A percentile compares a stretch with the other conserved stretches of the same genome.
Conservation (phyloP, 352 stramenopile species). For the Pythium aristosporum region DNA sequence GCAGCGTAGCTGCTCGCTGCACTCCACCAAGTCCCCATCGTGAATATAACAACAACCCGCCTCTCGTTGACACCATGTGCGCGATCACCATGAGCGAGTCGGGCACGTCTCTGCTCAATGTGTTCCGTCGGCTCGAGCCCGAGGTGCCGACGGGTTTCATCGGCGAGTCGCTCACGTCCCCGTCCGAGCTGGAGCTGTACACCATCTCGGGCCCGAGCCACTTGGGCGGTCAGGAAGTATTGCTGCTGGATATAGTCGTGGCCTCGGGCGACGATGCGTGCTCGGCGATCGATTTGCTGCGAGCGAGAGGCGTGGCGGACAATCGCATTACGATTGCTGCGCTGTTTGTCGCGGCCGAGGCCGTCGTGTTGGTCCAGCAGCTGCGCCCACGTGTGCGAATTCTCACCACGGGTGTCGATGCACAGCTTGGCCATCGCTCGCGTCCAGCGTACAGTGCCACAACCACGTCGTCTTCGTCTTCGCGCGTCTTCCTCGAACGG, state of each 20-base stretch:
- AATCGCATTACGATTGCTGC: constrained; percentile 40
- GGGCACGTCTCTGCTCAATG: constrained; percentile 11
- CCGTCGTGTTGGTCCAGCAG: constrained; percentile 31
- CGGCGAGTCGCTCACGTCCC: constrained; percentile 34
- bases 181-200: constrained; percentile 19
- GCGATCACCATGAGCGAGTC: constrained; percentile 19
- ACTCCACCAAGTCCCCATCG: not conserved
- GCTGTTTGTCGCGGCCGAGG: constrained; percentile 34
- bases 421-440: too few relatives aligned
- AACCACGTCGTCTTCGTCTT: too few relatives aligned
- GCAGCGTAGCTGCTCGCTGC: not conserved
- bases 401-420: constrained; percentile 26
- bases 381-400: constrained; percentile 28
- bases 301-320: constrained; percentile 36
- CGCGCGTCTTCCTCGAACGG: too few relatives aligned
- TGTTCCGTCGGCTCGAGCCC: constrained; percentile 23
- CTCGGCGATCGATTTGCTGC: constrained; percentile 32
- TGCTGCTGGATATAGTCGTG: constrained; percentile 43
- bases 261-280: constrained; percentile 27
- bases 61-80: not conserved
- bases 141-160: constrained; percentile 24
- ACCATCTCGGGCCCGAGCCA: constrained; percentile 16
- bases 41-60: too few relatives aligned
- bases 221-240: constrained; percentile 43
- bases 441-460: too few relatives aligned